Evolutionary conservation across 1,284 basidiomycete genomes (phyloP), one percentile per base, ranked within the genome.

Genomic region (Chondrostereum purpureum): DNA sequence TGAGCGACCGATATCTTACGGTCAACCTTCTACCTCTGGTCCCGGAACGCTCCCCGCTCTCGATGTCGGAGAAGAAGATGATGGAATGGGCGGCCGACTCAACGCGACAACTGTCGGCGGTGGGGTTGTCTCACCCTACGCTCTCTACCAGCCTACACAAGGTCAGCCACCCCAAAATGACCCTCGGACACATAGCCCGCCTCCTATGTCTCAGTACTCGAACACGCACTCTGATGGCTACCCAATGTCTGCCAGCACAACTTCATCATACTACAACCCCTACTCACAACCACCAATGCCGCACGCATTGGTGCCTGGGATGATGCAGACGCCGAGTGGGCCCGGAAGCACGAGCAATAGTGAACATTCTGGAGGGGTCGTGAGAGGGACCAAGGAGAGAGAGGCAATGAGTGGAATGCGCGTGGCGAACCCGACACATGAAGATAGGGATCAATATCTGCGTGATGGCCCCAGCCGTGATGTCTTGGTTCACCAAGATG

Each of bases 41-140:
- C 13, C 18, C 3, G n/a, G 21, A 21, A 21, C 20, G 14, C 43
- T 39, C 18, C 37, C 37, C 17, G 27, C 39, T 27, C 34, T 38
- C 20, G 39, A 44, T 21, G 43, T 49, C 35, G 52, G 52, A 1
- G 55, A 59, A 5, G 59, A 62, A 21, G 66, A 67, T 44, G 65
- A 69, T 39, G 66, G 68, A 1, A 64, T 68, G 55, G 64, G 66
- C 13, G 67, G 66, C 10, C 53, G 67, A 13, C 44, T 69, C 14
- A 56, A 52, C 2, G 58, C 55, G 0, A 58, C 59, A 11, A 59
- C 57, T 1, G 55, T 63, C 1, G 65, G 65, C 21, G 67, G 61
- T 1, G 67, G 64, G 1, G 59, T 67, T 42, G 62, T 69, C 11
- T 58, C 60, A 22, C 67, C 66, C 8, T 69, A 4, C n/a, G 39